Base-by-base conservation (phyloP, 306 rosid species). In the Cyamopsis tetragonoloba region DNA sequence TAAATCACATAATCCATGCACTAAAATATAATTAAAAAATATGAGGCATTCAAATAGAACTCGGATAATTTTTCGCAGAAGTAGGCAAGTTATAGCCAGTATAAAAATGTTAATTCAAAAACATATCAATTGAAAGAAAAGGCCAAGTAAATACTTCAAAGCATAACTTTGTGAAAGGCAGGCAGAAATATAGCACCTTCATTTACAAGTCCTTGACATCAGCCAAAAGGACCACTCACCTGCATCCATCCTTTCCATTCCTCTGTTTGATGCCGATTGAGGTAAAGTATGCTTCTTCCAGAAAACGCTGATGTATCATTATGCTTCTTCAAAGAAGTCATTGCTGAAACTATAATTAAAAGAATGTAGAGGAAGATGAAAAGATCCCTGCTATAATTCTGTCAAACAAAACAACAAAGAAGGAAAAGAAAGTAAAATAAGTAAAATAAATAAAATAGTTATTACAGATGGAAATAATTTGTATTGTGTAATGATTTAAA, bases 201-300 rank as follows among this genome's bases (percentile, higher is more conserved):
- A 46, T 66, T 60, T 53, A 10, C 72, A 79, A 37, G 68, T 24
- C 44, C 34, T 55, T 22, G 19, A 12, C 58, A 70, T 32, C 66
- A 70, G 12, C 57, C 30, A 57, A 55, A 62, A 47, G 50, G 65
- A 75, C 53, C 18, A 80, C 96, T 82, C 75, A 90, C 99, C 97
- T 95, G 99, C 99, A 95, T 95, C 97, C 97, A 95, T 71, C 99
- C 99, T 75, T 86, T 95, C 99, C 99, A 95, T 68, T 95, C 99
- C 73, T 95, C 99, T 35, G 99, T 95, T 73, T 95, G 97, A 77
- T 95, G 96, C 46, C 99, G 90, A 79, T 95, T 95, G 55, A 95
- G 96, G 79, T 90, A 95, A 55, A 88, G 96, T 64, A 90, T 73
- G 67, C 77, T 85, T 80, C 86, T 91, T 66, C 84, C 97, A 70